Percentiles rank a stretch among this genome's conserved stretches.
phyloP scores from a whole-genome alignment of 768 basidiomycete species.

The Pisolithus tinctorius region DNA sequence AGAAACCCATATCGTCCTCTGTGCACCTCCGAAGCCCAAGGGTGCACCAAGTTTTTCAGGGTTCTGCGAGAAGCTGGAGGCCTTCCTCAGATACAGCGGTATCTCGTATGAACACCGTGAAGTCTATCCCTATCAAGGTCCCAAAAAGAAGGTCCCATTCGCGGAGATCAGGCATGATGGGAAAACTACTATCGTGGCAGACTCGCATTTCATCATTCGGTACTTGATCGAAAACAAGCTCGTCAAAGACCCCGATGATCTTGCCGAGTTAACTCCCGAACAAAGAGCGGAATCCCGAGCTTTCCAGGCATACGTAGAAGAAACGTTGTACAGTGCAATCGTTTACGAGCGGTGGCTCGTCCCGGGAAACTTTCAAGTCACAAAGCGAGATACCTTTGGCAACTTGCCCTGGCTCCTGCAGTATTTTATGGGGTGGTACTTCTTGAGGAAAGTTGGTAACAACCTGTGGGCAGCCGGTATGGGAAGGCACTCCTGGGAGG shows the following conservation, averaged over 20 bases:
- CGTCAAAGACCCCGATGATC: conserved; percentile 21
- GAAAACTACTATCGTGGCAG: conserved; percentile 16
- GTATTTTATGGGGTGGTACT: conserved; percentile 16
- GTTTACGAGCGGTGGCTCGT: conserved; percentile 26
- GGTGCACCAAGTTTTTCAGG: conserved; percentile 21
- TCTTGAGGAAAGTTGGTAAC: conserved; percentile 12
- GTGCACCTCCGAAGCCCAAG: conserved; percentile 17
- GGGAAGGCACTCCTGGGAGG: conserved; percentile 28
- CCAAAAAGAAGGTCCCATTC: conserved; percentile 29
- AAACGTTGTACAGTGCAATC: conserved; percentile 22
- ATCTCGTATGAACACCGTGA: conserved; percentile 23
- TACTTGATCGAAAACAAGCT: conserved; percentile 22
- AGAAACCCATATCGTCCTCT: conserved; percentile 18
- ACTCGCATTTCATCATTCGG: conserved; percentile 29
- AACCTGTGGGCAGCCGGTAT: conserved; percentile 19
- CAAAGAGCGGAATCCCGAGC: conserved; percentile 30
- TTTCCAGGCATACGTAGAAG: conserved; percentile 27
- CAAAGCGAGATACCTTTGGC: conserved; percentile 10
- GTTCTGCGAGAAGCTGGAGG: conserved; percentile 30
- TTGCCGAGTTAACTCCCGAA: conserved; percentile 17
- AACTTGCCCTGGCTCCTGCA: conserved; percentile 14
- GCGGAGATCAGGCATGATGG: conserved; percentile 21
- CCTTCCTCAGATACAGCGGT: conserved; percentile 21
- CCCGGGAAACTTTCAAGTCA: conserved; percentile 19
- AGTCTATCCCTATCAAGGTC: conserved; percentile 19